A percentile compares a stretch with the other conserved stretches of the same genome.
These are phyloP conservation scores for Aspergillus ruber DNA, from an alignment of 2,329 filamentous ascomycete species.

Conservation along the genomic window DNA sequence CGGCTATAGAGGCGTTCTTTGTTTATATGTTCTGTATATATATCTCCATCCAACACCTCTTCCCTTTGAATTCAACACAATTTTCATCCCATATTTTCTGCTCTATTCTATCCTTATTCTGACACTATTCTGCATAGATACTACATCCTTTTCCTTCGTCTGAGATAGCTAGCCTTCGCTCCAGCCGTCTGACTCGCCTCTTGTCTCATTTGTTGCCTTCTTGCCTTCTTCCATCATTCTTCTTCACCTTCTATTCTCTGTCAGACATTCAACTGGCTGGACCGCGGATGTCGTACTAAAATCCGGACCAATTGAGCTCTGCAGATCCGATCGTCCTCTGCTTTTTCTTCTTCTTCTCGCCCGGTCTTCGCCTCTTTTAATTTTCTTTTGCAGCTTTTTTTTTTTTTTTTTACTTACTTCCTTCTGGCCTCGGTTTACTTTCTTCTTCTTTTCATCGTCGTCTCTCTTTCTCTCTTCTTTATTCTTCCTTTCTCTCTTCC, in stretches of 20 bases:
- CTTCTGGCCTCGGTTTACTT: slow-evolving; percentile 4
- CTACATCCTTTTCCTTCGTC: background rate
- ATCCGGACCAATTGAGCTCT: background rate
- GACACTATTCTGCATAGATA: no score
- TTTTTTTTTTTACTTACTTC: slow-evolving; percentile 3
- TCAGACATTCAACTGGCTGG: background rate
- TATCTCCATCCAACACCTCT: no score
- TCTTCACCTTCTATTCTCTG: background rate
- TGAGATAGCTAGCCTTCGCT: background rate
- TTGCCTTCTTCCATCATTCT: slow-evolving; percentile 1
- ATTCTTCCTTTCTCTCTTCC: slow-evolving; percentile 1
- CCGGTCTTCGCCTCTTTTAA: slow-evolving; percentile 4
- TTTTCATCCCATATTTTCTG: no score
- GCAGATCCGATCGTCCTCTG: slow-evolving; percentile 4
- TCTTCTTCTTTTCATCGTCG: slow-evolving; percentile 11
- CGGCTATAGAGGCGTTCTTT: no score
- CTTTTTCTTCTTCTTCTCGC: slow-evolving; percentile 1
- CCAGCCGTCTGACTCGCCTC: background rate
- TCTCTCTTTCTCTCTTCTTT: slow-evolving; percentile 7
- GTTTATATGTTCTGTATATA: no score
- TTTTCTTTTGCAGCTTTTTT: slow-evolving; percentile 1
- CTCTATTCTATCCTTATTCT: no score
- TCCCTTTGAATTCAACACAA: no score
- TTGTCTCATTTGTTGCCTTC: background rate
- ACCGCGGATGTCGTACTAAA: no score